These are phyloP conservation scores for Globisporangium lucens DNA, from an alignment of 352 stramenopile species.

Conservation along the genomic window DNA sequence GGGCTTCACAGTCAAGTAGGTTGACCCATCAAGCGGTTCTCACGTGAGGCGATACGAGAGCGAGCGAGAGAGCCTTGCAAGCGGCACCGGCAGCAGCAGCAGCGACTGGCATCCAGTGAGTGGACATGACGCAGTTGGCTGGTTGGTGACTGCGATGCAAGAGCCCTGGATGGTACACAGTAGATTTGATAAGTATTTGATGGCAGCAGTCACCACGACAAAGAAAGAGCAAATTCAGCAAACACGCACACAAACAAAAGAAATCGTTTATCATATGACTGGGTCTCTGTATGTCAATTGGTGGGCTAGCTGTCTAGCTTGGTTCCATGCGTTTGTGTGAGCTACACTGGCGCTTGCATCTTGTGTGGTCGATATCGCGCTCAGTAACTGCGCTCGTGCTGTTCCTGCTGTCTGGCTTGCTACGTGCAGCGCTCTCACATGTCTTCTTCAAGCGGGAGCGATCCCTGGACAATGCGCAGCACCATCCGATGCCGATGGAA, in stretches of 20 bases:
- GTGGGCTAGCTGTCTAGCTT: neutral
- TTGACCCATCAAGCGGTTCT: neutral
- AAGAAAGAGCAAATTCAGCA: neutral
- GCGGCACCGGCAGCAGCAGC: neutral
- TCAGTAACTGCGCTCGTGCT: neutral
- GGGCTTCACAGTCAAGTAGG: conserved; percentile 93
- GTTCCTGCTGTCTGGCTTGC: neutral
- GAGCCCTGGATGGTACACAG: neutral
- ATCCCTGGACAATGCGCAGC: conserved; percentile 62
- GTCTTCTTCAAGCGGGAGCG: conserved; percentile 64
- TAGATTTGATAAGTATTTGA: conserved; percentile 14
- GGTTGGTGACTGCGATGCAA: neutral
- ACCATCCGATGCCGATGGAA: conserved; percentile 85
- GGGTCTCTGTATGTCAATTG: neutral
- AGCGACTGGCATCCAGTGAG: neutral
- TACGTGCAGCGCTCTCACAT: conserved; percentile 28
- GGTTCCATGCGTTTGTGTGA: neutral
- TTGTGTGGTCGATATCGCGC: neutral
- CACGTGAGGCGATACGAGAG: neutral
- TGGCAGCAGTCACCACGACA: neutral
- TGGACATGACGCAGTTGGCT: neutral
- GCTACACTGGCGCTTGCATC: neutral
- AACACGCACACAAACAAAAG: neutral
- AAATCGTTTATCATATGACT: conserved; percentile 4
- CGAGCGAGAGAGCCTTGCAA: neutral